Conservation (phyloP, 2,329 filamentous ascomycete genomes). For the Fusarium albidum region DNA sequence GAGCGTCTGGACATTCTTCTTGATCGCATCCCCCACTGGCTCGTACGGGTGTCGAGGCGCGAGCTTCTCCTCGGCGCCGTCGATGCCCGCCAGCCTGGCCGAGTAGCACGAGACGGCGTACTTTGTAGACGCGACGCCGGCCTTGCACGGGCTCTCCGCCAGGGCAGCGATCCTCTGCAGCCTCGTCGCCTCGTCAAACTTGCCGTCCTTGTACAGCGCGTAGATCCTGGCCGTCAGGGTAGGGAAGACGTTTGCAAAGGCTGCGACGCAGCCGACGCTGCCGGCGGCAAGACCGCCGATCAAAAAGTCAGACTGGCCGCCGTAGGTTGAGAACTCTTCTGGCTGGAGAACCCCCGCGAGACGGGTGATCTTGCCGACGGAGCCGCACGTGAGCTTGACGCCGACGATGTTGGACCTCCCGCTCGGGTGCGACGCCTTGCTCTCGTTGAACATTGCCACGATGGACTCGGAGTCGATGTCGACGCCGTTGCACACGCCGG, state of each 20-base stretch:
- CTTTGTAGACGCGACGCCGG: conserved; percentile 73
- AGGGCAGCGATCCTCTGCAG: conserved; percentile 70
- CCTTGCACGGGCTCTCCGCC: conserved; percentile 71
- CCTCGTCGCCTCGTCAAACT: conserved; percentile 63
- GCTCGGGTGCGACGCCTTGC: conserved; percentile 26
- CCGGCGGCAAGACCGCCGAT: conserved; percentile 67
- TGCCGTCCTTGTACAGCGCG: conserved; percentile 65
- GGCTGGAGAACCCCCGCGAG: conserved; percentile 59
- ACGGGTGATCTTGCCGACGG: conserved; percentile 74
- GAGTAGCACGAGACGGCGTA: conserved; percentile 70
- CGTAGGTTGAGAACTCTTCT: conserved; percentile 71
- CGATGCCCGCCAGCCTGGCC: conserved; percentile 66
- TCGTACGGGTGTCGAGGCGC: conserved; percentile 70
- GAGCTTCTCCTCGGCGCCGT: conserved; percentile 65
- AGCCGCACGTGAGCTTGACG: conserved; percentile 76
- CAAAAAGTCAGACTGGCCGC: conserved; percentile 78
- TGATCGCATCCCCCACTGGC: conserved; percentile 52
- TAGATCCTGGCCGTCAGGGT: conserved; percentile 66
- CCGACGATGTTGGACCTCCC: conserved; percentile 67
- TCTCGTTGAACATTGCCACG: conserved; percentile 35
- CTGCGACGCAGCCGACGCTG: conserved; percentile 67
- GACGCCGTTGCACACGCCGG: conserved; percentile 71
- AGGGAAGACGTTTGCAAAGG: conserved; percentile 70
- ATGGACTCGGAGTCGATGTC: conserved; percentile 73
- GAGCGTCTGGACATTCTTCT: conserved; percentile 41